phyloP scores from a whole-genome alignment of 2,329 filamentous ascomycete species.

The Epicoccum nigrum region DNA sequence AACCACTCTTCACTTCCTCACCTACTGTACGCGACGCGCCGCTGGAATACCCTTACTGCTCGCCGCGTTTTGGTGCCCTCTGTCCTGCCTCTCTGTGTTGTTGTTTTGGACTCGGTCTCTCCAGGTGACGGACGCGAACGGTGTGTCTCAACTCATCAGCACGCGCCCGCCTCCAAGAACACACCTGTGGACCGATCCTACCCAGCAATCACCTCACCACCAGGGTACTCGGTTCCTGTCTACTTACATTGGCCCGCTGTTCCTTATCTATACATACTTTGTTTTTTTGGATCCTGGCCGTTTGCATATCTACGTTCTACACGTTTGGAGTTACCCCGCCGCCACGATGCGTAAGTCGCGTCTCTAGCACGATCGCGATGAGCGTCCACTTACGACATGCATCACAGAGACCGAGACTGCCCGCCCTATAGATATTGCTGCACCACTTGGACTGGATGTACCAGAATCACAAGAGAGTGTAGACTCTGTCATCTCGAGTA shows the following conservation, averaged over 20 bases:
- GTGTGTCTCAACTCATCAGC: slow-evolving; percentile 19
- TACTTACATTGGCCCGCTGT: slow-evolving; percentile 3
- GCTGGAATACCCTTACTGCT: slow-evolving; percentile 13
- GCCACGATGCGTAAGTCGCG: slow-evolving; percentile 33
- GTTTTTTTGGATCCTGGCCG: slow-evolving; percentile 7
- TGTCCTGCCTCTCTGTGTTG: slow-evolving; percentile 9
- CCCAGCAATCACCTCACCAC: slow-evolving; percentile 18
- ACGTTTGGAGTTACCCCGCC: slow-evolving; percentile 27
- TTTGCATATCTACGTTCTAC: slow-evolving; percentile 14
- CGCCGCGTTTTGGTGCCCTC: slow-evolving; percentile 5
- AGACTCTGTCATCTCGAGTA: slow-evolving; percentile 42
- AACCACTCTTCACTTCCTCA: slow-evolving; percentile 13
- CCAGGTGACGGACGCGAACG: slow-evolving; percentile 18
- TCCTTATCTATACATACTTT: neutral
- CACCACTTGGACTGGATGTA: slow-evolving; percentile 4
- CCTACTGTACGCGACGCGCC: slow-evolving; percentile 26
- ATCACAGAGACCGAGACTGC: slow-evolving; percentile 13
- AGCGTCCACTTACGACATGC: slow-evolving; percentile 27
- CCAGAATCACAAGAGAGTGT: slow-evolving; percentile 44
- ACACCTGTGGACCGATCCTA: slow-evolving; percentile 19
- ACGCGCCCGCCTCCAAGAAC: slow-evolving; percentile 21
- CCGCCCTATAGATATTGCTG: slow-evolving; percentile 9
- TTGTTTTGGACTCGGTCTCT: slow-evolving; percentile 10
- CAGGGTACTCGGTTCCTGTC: slow-evolving; percentile 13
- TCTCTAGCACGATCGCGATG: slow-evolving; percentile 24